Base-by-base conservation (phyloP, 2,329 filamentous ascomycete species). In the Biscogniauxia sp. region DNA sequence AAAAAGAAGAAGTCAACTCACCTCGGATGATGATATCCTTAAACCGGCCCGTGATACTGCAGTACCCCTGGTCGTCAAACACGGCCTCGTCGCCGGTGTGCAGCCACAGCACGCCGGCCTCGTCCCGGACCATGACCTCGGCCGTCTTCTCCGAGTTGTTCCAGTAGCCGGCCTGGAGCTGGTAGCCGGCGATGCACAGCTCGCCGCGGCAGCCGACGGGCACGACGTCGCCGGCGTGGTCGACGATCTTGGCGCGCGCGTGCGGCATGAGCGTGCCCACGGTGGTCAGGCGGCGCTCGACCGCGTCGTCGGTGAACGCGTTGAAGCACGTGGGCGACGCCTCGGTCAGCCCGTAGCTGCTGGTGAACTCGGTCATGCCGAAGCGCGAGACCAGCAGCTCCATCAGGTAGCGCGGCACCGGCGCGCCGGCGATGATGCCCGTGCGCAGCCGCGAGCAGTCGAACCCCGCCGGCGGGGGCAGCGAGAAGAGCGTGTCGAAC, bases 301-400 rank as follows among this genome's bases (percentile, higher is more conserved):
- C 83, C 0, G 85, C 83, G 73, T 93, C 91, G 61, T 89, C 85
- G 0, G 88, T 90, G 69, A 90, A 88, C 11, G 91, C 88, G 68
- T 92, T 93, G 79, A 93, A 93, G 75, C 89, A 91, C 0, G 90
- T 92, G 0, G 91, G 91, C 1, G 86, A 89, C 0, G 91, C 88
- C 77, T 94, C 91, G 0, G 91, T 94, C 52, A 94, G 79, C 1
- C 90, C 84, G 65, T 90, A 90, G 70, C 85, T 88, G 65, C 84
- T 88, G 1, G 86, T 86, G 69, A 92, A 92, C 72, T 92, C 87
- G 8, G 81, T 83, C 87, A 94, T 93, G 58, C 90, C 89, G 28
- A 94, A 84, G 28, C 87, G 84, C 37, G 84, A 81, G 15, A 92
- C 83, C 57, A 94, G 81, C 25, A 86, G 79, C 74, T 90, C 85